phyloP scores from a whole-genome alignment of 2,329 filamentous ascomycete genomes.

The Ascochyta pisi region DNA sequence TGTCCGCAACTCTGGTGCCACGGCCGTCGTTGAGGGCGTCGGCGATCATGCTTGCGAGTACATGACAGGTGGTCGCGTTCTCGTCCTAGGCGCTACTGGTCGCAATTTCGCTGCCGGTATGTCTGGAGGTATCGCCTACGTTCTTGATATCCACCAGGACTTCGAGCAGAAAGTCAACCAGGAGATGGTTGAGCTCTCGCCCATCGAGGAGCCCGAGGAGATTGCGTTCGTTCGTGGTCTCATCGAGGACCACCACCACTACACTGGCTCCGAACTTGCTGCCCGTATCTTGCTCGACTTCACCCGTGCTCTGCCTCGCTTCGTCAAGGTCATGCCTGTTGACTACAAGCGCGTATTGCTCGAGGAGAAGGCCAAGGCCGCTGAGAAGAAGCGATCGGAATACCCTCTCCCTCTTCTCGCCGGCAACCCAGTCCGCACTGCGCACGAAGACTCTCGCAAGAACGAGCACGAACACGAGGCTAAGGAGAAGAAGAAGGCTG shows the following conservation, averaged over 20 bases:
- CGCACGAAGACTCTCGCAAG: conserved; percentile 62
- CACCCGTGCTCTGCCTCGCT: conserved; percentile 85
- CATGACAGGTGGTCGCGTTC: conserved; percentile 94
- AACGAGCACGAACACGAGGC: conserved; percentile 66
- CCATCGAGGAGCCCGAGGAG: conserved; percentile 83
- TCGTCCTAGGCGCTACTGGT: conserved; percentile 86
- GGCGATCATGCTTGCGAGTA: conserved; percentile 98
- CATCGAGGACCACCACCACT: conserved; percentile 97
- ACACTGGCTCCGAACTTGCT: conserved; percentile 93
- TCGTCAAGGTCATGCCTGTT: conserved; percentile 90
- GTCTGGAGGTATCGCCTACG: conserved; percentile 96
- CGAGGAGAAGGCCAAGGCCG: conserved; percentile 85
- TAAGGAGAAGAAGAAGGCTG: conserved; percentile 71
- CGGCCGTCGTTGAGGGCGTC: conserved; percentile 93
- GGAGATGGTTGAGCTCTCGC: conserved; percentile 93
- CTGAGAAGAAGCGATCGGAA: conserved; percentile 82
- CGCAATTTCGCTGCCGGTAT: conserved; percentile 98
- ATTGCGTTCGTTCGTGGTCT: conserved; percentile 89
- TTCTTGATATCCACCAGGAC: conserved; percentile 87
- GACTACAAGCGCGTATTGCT: conserved; percentile 94
- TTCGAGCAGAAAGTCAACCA: conserved; percentile 94
- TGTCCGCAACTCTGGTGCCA: conserved; percentile 94
- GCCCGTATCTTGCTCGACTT: conserved; percentile 95
- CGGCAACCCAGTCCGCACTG: conserved; percentile 64
- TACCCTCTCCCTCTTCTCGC: conserved; percentile 81